phyloP scores from a whole-genome alignment of 139 green algal species.

The Trebouxia sp. region DNA sequence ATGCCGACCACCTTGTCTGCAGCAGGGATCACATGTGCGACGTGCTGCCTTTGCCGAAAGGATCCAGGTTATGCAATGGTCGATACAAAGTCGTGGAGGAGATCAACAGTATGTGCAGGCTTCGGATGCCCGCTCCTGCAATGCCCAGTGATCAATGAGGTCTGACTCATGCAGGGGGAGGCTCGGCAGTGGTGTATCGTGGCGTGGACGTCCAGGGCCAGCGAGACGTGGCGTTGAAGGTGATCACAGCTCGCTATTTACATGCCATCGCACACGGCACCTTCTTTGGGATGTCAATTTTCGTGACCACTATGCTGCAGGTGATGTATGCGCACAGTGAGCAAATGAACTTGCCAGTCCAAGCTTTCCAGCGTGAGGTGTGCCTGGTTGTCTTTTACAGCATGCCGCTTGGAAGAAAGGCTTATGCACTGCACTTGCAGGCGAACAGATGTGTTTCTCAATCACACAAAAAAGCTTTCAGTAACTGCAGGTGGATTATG shows the following conservation, averaged over 20 bases:
- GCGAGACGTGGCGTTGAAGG: not conserved
- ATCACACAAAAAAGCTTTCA: not conserved
- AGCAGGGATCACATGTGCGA: slow-evolving; percentile 1
- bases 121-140: not conserved
- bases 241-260: too few relatives aligned
- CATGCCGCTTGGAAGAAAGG: too few relatives aligned
- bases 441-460: too few relatives aligned
- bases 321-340: not conserved
- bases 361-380: slow-evolving; percentile 2
- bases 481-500: slow-evolving; percentile 7
- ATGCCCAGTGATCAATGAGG: too few relatives aligned
- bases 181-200: not conserved
- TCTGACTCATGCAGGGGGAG: not conserved
- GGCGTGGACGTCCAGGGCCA: not conserved
- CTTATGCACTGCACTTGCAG: too few relatives aligned
- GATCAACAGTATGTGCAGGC: not conserved
- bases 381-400: too few relatives aligned
- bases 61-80: not conserved
- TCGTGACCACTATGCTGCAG: too few relatives aligned
- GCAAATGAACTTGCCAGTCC: not conserved
- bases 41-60: not conserved
- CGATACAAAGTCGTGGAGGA: not conserved
- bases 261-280: too few relatives aligned
- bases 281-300: too few relatives aligned
- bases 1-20: too few relatives aligned